phyloP scores from a whole-genome alignment of 2,329 filamentous ascomycete species.

The Colletotrichum sp. region DNA sequence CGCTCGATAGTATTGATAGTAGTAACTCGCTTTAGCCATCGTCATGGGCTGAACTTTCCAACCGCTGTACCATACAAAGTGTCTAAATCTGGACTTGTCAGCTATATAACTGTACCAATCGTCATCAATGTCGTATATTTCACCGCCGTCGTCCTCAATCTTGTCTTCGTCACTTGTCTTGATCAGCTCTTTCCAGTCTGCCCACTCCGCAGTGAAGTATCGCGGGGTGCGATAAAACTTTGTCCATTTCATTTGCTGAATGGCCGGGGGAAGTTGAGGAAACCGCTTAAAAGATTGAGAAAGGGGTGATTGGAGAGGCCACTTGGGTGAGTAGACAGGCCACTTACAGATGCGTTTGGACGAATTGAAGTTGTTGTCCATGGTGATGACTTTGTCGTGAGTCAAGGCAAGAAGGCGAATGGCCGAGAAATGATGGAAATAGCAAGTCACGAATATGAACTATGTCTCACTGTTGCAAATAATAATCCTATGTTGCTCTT shows the following conservation, averaged over 20 bases:
- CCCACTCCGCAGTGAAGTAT: neutral
- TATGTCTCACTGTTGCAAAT: accelerated
- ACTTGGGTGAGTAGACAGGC: too few species aligned
- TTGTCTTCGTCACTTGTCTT: too few species aligned
- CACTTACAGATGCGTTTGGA: too few species aligned
- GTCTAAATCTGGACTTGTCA: too few species aligned
- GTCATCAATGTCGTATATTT: too few species aligned
- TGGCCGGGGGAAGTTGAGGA: neutral
- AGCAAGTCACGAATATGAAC: neutral
- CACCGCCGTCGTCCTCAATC: too few species aligned
- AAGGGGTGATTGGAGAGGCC: neutral
- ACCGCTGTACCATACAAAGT: too few species aligned
- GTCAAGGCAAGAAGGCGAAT: accelerated
- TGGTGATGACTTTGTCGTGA: neutral
- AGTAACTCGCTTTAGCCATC: too few species aligned
- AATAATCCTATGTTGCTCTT: neutral
- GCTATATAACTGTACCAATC: too few species aligned
- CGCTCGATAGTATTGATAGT: too few species aligned
- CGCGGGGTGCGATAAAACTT: neutral
- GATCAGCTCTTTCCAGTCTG: too few species aligned
- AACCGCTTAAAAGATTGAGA: neutral
- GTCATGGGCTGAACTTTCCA: too few species aligned
- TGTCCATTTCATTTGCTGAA: neutral
- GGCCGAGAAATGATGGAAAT: accelerated
- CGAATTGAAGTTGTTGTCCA: neutral